Base-by-base conservation (phyloP, 139 green algal species). In the Chlamydomonas schloesseri region DNA sequence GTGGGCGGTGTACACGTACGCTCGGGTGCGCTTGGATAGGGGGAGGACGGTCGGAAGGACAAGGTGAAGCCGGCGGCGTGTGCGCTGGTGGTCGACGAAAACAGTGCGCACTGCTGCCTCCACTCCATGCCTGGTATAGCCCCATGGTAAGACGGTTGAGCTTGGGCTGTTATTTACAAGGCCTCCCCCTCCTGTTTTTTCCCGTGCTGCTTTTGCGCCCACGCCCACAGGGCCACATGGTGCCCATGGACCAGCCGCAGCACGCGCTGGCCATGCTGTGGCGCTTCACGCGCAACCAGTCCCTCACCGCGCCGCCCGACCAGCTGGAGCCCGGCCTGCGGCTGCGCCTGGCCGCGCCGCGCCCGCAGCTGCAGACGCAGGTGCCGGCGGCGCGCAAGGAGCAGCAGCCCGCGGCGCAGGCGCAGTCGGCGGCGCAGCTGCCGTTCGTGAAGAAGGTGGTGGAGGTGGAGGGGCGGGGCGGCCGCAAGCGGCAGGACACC, bases 241-340 rank as follows among this genome's bases (percentile, higher is more conserved):
- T 98, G 17, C 96, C 96, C 34, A 97, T 97, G 95, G 96, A 98
- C 82, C 91, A 98, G 86, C 88, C 91, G 20, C 75, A 80, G 33
- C 75, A 91, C 60, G 89, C 89, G 0, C 89, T 97, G 80, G 84
- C 91, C 72, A 96, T 98, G 92, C 93, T 98, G 80, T 94, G 75
- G 1, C 82, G 81, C 36, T 98, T 97, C 89, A 96, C 91, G 1
- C 85, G 84, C 46, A 68, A 76, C 73, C 72, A 93, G 76, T 31
- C 78, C 33, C 68, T 93, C 70, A 37, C 75, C 75, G 28, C 14
- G 10, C 20, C 53, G 10, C 53, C 42, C 18, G n/a, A 53, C 29
- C 29, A 68, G 31, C 28, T 60, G 57, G 75, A 82, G 11, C 13
- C 53, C 21, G 23, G 21, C 33, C 26, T 71, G 57, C 34, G 21